These are phyloP conservation scores for Daedaleopsis nitida DNA, from an alignment of 768 basidiomycete species.

Conservation along the genomic window DNA sequence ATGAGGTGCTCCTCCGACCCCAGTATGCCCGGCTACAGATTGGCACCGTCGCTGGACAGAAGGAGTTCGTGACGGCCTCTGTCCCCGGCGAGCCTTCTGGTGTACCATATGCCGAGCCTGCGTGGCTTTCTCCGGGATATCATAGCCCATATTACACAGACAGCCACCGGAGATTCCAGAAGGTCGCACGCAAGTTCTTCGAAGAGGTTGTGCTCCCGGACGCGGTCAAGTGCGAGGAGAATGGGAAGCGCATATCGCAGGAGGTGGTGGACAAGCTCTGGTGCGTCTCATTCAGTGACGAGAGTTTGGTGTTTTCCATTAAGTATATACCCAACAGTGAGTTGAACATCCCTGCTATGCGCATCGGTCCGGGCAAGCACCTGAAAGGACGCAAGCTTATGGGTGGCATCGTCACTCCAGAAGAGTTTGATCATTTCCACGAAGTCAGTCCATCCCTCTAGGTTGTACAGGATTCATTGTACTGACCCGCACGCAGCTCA, in stretches of 20 bases:
- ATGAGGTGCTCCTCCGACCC: constrained; percentile 75
- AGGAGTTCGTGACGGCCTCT: constrained; percentile 54
- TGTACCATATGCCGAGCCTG: constrained; percentile 86
- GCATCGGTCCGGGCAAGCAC: constrained; percentile 89
- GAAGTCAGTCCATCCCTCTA: constrained; percentile 49
- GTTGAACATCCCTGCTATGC: constrained; percentile 82
- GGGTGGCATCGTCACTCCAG: constrained; percentile 73
- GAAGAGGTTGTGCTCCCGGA: constrained; percentile 76
- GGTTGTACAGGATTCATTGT: background rate
- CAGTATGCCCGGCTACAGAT: constrained; percentile 74
- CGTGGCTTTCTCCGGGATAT: constrained; percentile 73
- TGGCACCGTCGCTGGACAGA: constrained; percentile 60
- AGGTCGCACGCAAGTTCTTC: constrained; percentile 73
- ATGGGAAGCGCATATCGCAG: constrained; percentile 83
- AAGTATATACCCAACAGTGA: constrained; percentile 46
- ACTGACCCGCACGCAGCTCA: constrained; percentile 48
- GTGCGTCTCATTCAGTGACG: constrained; percentile 42
- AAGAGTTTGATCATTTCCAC: constrained; percentile 95
- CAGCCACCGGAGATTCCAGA: constrained; percentile 74
- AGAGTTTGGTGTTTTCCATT: too few relatives aligned
- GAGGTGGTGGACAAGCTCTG: constrained; percentile 84
- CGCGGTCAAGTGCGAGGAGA: constrained; percentile 78
- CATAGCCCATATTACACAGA: constrained; percentile 78
- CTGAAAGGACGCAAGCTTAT: constrained; percentile 76
- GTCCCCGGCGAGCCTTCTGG: constrained; percentile 65